Base-by-base conservation (phyloP, 768 basidiomycete genomes). In the Agrocybe pediades region DNA sequence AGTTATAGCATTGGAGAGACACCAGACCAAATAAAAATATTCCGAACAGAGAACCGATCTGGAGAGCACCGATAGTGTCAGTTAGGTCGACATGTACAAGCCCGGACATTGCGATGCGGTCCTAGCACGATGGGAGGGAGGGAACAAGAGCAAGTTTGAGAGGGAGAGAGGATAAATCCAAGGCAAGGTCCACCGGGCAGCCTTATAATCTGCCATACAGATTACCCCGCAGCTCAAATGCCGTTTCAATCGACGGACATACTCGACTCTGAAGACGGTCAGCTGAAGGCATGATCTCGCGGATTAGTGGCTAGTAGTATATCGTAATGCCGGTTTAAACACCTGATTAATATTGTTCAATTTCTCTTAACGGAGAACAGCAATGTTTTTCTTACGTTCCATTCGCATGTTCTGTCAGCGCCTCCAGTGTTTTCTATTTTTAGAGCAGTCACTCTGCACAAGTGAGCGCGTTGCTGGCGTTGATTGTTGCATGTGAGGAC, bases 21-120 rank as follows among this genome's bases (percentile, higher is more conserved):
- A 64, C 63, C 17, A 69, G 52, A 2, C 68, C 68, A 40, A 66
- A 67, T 24, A 69, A 59, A 56, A 67, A 67, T 13, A 65, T 54
- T 21, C 64, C 58, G 25, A 69, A 56, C 6, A 65, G 43, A 3
- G 62, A 58, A 21, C 68, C 68, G 27, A 69, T 65, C 49, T 67
- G 58, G 39, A 69, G 41, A 41, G 65, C 63, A 2, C 63, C 66
- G 6, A 67, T 51, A 19, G 63, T 67, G 47, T 53, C 42, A 42
- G 57, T 51, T 24, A 62, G 45, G 55, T 63, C 51, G 36, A 62
- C 55, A 39, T 51, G 36, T 49, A 24, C 19, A 39, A 30, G 19
- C 15, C 24, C 43, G 15, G 49, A n/a, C 49, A 50, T 50, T 36
- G n/a, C n/a, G 5, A n/a, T 36, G n/a, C 33, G 33, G 11, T 13